Base-by-base conservation (phyloP, 108 stramenopile species). In the Fistulifera pelliculosa region DNA sequence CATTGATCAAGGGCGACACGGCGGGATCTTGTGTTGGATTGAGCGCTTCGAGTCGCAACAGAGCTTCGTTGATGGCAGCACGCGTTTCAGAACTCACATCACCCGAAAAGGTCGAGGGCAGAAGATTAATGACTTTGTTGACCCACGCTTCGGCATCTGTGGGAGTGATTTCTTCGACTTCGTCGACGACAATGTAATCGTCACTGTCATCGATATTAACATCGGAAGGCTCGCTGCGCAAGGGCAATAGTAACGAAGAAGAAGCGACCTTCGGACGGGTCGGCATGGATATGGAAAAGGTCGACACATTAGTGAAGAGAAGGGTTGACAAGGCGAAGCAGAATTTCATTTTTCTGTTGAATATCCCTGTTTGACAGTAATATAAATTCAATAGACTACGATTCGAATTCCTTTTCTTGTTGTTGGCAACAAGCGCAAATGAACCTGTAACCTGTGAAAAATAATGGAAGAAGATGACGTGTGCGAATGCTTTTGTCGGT, bases 1-100 rank as follows among this genome's bases (percentile, higher is more conserved):
- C 89, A 53, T 90, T 90, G 27, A 90, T 44, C 50, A 84, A 28
- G 15, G 81, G 73, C 22, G 77, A 79, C 41, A 61, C 54, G 15
- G 83, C 71, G 10, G 81, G 77, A 40, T 80, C 64, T 27, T 61
- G 54, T 1, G 83, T 85, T 28, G 88, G 88, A 52, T 83, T 85
- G 52, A 90, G 41, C 10, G 73, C 60, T 56, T 90, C 88, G 48
- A 90, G 56, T 35, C 69, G 74, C 17, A 79, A 52, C 42, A 90
- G 44, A 18, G 83, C 82, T 56, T 80, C 79, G 60, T 80, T 80
- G 60, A 80, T 73, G 22, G 47, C 49, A 12, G 68, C 43, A 0
- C 74, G 64, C 0, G 51, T 62, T 23, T 67, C 70, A 8, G 53
- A 61, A 5, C 66, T 61, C 1, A 64, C 63, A 8, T 48, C 44